Evolutionary conservation across 306 rosid species (phyloP).

Genomic region (Hippophae gyantsensis): DNA sequence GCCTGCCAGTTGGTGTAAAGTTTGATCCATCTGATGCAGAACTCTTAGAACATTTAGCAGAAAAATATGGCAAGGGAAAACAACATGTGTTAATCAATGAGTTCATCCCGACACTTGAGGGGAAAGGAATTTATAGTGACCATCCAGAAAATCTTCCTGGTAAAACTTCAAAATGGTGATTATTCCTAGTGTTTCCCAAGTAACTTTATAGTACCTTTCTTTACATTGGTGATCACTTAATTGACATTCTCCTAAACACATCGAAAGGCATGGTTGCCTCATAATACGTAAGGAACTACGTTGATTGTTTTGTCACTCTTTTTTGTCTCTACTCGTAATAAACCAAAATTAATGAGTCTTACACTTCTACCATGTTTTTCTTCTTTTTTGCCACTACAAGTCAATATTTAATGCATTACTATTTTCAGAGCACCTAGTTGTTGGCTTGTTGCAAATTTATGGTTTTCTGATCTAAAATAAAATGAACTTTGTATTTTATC

Average conservation of each 20-base stretch:
- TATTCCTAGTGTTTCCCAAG: too few relatives aligned
- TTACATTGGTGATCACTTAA: not conserved
- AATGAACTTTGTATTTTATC: not conserved
- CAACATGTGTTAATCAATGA: slow-evolving; percentile 60
- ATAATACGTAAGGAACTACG: too few relatives aligned
- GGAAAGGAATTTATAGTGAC: slow-evolving; percentile 64
- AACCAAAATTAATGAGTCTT: too few relatives aligned
- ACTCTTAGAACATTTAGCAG: slow-evolving; percentile 66
- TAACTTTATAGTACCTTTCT: not conserved
- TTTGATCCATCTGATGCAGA: slow-evolving; percentile 82
- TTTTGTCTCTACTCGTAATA: too few relatives aligned
- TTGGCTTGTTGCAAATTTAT: slow-evolving; percentile 1
- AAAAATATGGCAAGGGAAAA: slow-evolving; percentile 56
- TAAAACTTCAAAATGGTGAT: slow-evolving; percentile 15
- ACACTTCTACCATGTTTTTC: too few relatives aligned
- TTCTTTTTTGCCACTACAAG: too few relatives aligned
- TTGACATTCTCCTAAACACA: too few relatives aligned
- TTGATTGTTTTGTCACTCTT: too few relatives aligned
- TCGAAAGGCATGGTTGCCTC: too few relatives aligned
- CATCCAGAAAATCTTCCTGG: slow-evolving; percentile 94
- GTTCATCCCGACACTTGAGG: slow-evolving; percentile 74
- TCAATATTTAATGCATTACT: too few relatives aligned
- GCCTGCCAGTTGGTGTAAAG: slow-evolving; percentile 81
- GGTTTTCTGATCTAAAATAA: not conserved
- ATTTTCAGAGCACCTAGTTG: too few relatives aligned